A percentile compares a stretch with the other conserved stretches of the same genome.
Conservation (phyloP, 495 filamentous ascomycete species). For the Cenococcum geophilum region DNA sequence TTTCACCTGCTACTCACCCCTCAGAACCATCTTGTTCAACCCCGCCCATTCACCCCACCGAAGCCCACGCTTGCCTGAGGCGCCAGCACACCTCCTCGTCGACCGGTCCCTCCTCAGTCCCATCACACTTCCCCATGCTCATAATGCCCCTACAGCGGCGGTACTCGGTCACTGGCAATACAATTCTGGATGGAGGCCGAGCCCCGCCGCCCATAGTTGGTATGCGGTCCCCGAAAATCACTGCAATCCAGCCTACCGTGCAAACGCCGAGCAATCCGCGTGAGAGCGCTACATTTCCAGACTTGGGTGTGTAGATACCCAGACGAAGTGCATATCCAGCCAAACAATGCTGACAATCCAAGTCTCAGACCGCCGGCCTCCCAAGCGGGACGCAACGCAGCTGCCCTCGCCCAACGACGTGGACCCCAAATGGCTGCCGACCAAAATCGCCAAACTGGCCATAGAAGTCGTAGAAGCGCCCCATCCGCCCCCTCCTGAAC, state of each 20-base stretch:
- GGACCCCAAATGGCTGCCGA: slow-evolving; percentile 18
- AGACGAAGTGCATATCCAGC: background rate
- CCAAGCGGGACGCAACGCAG: slow-evolving; percentile 26
- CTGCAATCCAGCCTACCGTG: background rate
- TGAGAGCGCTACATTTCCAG: background rate
- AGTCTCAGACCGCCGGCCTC: slow-evolving; percentile 10
- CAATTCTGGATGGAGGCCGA: slow-evolving; percentile 20
- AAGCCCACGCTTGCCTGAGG: slow-evolving; percentile 2
- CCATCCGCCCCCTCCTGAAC: background rate
- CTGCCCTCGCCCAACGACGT: slow-evolving; percentile 26
- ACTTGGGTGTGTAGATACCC: background rate
- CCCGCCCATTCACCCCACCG: slow-evolving; percentile 4
- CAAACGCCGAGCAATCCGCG: slow-evolving; percentile 1
- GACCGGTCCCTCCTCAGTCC: background rate
- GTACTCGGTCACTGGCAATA: slow-evolving; percentile 28
- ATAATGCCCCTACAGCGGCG: slow-evolving; percentile 18
- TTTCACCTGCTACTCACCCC: slow-evolving; percentile 12
- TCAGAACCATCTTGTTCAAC: background rate
- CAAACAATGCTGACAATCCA: background rate
- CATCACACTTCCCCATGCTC: background rate
- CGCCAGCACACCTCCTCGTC: slow-evolving; percentile 21
- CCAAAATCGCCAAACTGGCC: slow-evolving; percentile 21
- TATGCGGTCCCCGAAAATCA: slow-evolving; percentile 2
- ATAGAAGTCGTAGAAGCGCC: slow-evolving; percentile 6
- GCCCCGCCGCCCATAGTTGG: slow-evolving; percentile 10